These are phyloP conservation scores for Cryptosporidium sp. DNA, from an alignment of 169 alveolate species.

Conservation along the genomic window DNA sequence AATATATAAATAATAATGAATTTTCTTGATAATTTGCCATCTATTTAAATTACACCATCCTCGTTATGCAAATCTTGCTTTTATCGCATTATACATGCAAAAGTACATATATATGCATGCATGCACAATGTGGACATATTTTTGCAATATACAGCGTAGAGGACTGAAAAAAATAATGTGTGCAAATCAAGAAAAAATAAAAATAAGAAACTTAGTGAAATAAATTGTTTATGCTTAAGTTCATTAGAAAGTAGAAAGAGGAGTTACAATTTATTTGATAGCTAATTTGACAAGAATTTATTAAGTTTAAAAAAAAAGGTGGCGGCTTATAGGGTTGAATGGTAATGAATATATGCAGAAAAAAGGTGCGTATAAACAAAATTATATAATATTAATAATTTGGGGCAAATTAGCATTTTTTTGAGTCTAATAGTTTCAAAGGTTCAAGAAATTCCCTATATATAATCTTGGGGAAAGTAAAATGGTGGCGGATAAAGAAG, in stretches of 20 bases:
- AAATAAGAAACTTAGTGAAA: neutral
- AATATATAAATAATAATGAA: neutral
- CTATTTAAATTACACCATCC: too few relatives aligned
- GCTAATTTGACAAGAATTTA: neutral
- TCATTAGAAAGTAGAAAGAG: neutral
- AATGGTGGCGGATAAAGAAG: constrained; percentile 2
- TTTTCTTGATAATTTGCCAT: neutral
- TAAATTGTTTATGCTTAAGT: constrained; percentile 1
- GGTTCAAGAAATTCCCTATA: neutral
- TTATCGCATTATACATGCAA: neutral
- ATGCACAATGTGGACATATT: constrained; percentile 61
- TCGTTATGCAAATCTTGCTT: neutral
- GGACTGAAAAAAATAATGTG: constrained; percentile 17
- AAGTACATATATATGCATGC: constrained; percentile 15
- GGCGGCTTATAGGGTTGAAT: constrained; percentile 3
- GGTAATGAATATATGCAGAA: neutral
- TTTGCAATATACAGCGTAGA: constrained; percentile 24
- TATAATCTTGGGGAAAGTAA: neutral
- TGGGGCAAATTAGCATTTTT: neutral
- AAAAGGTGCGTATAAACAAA: neutral
- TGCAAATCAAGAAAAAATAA: neutral
- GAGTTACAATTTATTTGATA: neutral
- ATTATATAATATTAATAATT: neutral
- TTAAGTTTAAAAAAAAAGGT: neutral
- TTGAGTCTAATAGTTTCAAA: neutral